Evolutionary conservation across 2,329 filamentous ascomycete species (phyloP).

Genomic region (Cladosporium cucumerinum): DNA sequence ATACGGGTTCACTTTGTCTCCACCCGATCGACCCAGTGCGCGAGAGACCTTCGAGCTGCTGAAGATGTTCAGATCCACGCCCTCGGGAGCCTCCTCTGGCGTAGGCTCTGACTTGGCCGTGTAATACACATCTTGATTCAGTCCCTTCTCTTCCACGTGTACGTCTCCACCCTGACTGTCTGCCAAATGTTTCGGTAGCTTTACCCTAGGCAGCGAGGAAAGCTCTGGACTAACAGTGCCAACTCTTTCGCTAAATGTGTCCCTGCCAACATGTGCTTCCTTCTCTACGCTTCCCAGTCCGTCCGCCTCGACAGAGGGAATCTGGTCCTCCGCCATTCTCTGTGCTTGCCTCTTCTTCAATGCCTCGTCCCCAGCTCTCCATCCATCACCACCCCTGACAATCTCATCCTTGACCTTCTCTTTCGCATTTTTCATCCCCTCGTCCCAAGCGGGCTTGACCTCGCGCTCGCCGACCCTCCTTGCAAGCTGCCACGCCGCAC

Average conservation of each 20-base stretch:
- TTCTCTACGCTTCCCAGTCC: background rate
- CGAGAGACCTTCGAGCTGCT: constrained; percentile 57
- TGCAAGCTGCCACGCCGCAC: constrained; percentile 58
- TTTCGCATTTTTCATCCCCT: constrained; percentile 21
- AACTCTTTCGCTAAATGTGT: constrained; percentile 56
- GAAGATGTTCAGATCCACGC: constrained; percentile 60
- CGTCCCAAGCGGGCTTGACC: constrained; percentile 15
- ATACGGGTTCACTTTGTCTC: constrained; percentile 38
- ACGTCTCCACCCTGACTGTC: constrained; percentile 44
- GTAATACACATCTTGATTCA: constrained; percentile 58
- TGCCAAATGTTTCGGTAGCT: constrained; percentile 53
- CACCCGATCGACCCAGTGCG: constrained; percentile 44
- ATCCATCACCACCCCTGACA: constrained; percentile 12
- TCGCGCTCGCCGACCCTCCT: constrained; percentile 54
- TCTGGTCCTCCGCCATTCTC: constrained; percentile 47
- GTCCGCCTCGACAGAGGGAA: constrained; percentile 14
- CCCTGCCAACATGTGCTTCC: constrained; percentile 25
- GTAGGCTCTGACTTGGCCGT: constrained; percentile 18
- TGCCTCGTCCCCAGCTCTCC: constrained; percentile 41
- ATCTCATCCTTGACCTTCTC: constrained; percentile 27
- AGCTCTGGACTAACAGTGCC: constrained; percentile 45
- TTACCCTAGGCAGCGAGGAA: constrained; percentile 53
- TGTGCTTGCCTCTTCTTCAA: constrained; percentile 38
- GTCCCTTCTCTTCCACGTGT: constrained; percentile 39
- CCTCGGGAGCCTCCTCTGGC: constrained; percentile 51